Evolutionary conservation across 2,329 filamentous ascomycete species (phyloP), one percentile per base, ranked within the genome.

Genomic region (Sporothrix sp.): DNA sequence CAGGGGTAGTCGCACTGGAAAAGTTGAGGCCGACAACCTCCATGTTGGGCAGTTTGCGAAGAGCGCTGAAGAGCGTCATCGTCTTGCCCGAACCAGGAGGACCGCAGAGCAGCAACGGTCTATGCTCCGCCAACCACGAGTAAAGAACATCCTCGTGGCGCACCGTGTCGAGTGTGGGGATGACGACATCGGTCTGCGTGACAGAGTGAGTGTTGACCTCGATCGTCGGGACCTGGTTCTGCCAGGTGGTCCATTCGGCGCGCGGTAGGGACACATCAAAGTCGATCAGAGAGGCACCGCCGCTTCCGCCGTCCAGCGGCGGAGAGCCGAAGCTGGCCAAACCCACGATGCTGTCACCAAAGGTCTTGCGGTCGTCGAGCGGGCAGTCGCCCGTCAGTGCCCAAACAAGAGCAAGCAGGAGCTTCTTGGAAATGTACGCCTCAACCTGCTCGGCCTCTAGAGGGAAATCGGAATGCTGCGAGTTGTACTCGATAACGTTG

Each of bases 11-110:
- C 1, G 93, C 94, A 60, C 93, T 98, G 4, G 94, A 98, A 67
- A 99, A 98, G 69, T 99, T 99, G 65, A 99, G 87, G 44, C 93
- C 93, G 28, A 98, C 94, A 52, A 96, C 89, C 68, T 98, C 93
- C 90, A 98, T 96, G 65, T 96, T 96, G 3, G 91, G 91, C 52
- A 98, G 74, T 68, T 98, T 98, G 57, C 93, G 84, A 49, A 99
- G 79, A 30, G 93, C 93, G 64, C 91, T 96, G 73, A 99, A 99
- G 11, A 99, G 74, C 10, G 93, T 99, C 93, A 99, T 99, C 4
- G 93, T 99, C 73, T 99, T 99, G 75, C 93, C 93, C 47, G 93
- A 98, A 71, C 93, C 93, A 52, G 93, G 93, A 63, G 93, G 94
- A 66, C 93, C 94, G 65, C 93, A 99, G 14, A 99, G 84, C 48